Base-by-base conservation (phyloP, 495 filamentous ascomycete species). In the Acidomyces sp. region DNA sequence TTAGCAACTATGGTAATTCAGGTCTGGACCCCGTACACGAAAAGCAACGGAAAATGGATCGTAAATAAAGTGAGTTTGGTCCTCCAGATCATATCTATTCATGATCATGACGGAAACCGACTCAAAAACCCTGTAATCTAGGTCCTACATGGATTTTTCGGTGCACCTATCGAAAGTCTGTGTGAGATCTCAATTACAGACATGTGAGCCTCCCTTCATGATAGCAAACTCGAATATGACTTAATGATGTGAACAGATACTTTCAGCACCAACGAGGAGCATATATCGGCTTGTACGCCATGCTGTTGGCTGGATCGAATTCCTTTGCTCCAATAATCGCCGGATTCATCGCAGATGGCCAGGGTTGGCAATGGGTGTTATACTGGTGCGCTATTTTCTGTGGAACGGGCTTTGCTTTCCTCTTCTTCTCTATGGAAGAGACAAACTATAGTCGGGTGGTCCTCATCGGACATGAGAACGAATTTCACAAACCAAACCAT, bases 361-460 rank as follows among this genome's bases (percentile, higher is more conserved):
- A 74, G 39, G 46, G 46, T 2, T 50, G 46, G 46, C 16, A 36
- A n/a, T 50, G 41, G 41, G 41, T 45, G 12, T 25, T 45, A 39
- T 79, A 76, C 55, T 76, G 71, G 67, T 71, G 70, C 23, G 72
- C 73, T 6, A 75, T 80, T 21, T 77, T 80, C 49, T 58, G 63
- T 37, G 77, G 52, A 1, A 61, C 64, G 17, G 65, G 61, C 1
- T 67, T 71, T 34, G 52, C 74, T 4, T 75, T 79, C 45, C 62
- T 78, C 0, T 77, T 77, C 59, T 74, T 78, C 57, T 74, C 77
- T 56, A 73, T 77, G 69, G 77, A 80, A 56, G 77, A 82, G 54
- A 80, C 76, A 1, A 78, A 76, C 52, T 80, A 71, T 47, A 61
- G 66, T 33, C 54, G 54, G 6, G 23, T 39, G 13, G 35, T 19